Conservation (phyloP, 768 basidiomycete species). For the Kwoniella sp. region DNA sequence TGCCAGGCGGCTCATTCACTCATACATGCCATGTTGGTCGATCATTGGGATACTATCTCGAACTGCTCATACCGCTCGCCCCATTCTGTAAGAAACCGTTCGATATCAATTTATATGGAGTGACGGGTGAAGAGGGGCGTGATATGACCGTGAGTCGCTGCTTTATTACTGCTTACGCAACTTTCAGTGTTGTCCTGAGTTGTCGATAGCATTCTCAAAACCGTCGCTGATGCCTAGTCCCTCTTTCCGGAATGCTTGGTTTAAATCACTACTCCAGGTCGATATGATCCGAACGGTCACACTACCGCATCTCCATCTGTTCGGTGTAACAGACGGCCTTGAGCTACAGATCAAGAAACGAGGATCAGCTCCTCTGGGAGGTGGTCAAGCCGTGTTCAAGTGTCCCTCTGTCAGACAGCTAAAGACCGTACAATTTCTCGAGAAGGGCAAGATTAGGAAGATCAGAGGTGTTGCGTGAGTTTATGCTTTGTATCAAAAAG, state of each 20-base stretch:
- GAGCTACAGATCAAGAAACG: slow-evolving; percentile 93
- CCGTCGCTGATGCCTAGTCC: too few species aligned
- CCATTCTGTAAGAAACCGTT: slow-evolving; percentile 89
- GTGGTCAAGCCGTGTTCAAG: slow-evolving; percentile 90
- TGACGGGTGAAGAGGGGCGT: slow-evolving; percentile 81
- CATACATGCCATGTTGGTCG: slow-evolving; percentile 89
- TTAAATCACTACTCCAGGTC: slow-evolving; percentile 69
- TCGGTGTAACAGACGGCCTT: slow-evolving; percentile 84
- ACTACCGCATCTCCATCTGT: slow-evolving; percentile 83
- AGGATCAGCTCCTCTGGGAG: slow-evolving; percentile 86
- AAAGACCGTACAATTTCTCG: slow-evolving; percentile 89
- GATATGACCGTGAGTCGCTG: slow-evolving; percentile 75
- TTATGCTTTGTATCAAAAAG: neutral
- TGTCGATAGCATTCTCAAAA: too few species aligned
- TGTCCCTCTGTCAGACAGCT: slow-evolving; percentile 88
- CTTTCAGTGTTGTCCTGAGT: too few species aligned
- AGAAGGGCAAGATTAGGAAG: slow-evolving; percentile 85
- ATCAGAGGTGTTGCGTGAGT: slow-evolving; percentile 94
- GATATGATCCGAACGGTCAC: slow-evolving; percentile 88
- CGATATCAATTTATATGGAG: slow-evolving; percentile 76
- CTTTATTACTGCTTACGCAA: neutral
- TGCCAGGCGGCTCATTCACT: slow-evolving; percentile 74
- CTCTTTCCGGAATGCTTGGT: too few species aligned
- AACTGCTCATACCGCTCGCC: slow-evolving; percentile 83
- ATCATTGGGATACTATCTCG: slow-evolving; percentile 91